phyloP scores from a whole-genome alignment of 176 grass and related monocot genomes.

The Cenchrus americanus region DNA sequence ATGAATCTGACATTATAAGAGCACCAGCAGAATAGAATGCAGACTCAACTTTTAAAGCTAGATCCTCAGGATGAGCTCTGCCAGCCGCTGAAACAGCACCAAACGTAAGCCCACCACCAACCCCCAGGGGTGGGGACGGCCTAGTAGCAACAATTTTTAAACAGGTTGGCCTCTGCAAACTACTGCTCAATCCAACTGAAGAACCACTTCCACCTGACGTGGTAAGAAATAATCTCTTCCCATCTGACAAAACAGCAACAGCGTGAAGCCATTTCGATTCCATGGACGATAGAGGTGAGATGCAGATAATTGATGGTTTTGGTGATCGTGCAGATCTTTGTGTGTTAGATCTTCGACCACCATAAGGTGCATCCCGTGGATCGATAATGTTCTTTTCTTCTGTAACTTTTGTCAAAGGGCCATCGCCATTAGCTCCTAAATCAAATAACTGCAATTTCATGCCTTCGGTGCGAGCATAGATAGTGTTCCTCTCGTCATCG shows the following conservation, averaged over 20 bases:
- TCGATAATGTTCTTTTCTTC: constrained; percentile 93
- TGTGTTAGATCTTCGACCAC: constrained; percentile 58
- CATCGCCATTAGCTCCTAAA: constrained; percentile 81
- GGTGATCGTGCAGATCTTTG: constrained; percentile 62
- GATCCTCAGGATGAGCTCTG: constrained; percentile 84
- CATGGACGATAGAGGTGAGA: constrained; percentile 71
- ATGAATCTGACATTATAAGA: constrained; percentile 93
- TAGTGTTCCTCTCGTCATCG: constrained; percentile 85
- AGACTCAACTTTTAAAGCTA: constrained; percentile 91
- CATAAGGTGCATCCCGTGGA: constrained; percentile 77
- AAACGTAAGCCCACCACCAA: constrained; percentile 65
- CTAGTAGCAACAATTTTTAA: constrained; percentile 94
- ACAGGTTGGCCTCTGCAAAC: constrained; percentile 81
- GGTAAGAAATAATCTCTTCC: constrained; percentile 86
- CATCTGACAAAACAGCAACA: constrained; percentile 94
- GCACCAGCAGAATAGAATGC: constrained; percentile 90
- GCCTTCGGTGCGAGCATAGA: constrained; percentile 88
- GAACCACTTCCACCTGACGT: constrained; percentile 71
- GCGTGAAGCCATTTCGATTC: constrained; percentile 97
- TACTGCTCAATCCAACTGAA: constrained; percentile 75
- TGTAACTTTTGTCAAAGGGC: constrained; percentile 78
- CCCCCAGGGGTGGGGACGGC: constrained; percentile 85
- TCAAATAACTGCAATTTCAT: constrained; percentile 91
- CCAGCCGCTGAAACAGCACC: constrained; percentile 68
- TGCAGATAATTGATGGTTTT: constrained; percentile 79